These are phyloP conservation scores for Tuber aestivum DNA, from an alignment of 495 filamentous ascomycete genomes.

Conservation along the genomic window DNA sequence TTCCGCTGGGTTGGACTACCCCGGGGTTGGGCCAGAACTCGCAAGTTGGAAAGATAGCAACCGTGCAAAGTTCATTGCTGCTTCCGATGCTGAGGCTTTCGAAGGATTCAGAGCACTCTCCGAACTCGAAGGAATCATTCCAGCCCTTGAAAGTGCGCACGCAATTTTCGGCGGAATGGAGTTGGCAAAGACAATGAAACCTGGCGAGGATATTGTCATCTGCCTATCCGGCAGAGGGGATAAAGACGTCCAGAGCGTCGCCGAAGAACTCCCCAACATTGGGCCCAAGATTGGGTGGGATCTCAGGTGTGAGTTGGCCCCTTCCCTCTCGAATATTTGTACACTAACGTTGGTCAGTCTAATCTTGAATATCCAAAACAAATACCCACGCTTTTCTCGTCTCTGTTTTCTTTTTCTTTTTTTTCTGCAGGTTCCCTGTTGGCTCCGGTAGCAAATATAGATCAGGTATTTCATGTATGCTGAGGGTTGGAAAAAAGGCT, in stretches of 20 bases:
- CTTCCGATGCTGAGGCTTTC: constrained; percentile 88
- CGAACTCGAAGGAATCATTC: constrained; percentile 92
- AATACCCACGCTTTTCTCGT: background rate
- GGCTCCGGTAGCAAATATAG: background rate
- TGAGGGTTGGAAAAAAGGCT: background rate
- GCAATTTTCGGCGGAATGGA: constrained; percentile 84
- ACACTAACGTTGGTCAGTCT: background rate
- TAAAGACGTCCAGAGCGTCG: constrained; percentile 97
- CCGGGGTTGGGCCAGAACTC: constrained; percentile 90
- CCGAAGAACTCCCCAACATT: constrained; percentile 81
- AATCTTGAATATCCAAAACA: background rate
- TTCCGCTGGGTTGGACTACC: constrained; percentile 96
- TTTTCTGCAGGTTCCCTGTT: background rate
- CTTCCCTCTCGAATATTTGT: background rate
- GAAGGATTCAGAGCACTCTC: constrained; percentile 76
- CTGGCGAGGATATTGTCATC: constrained; percentile 87
- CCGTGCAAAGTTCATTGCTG: constrained; percentile 81
- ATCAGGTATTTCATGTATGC: background rate
- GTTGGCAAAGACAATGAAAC: constrained; percentile 83
- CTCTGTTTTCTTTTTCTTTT: background rate
- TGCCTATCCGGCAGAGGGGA: constrained; percentile 89
- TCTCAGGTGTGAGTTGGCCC: constrained; percentile 54
- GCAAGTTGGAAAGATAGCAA: constrained; percentile 83
- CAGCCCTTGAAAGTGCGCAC: constrained; percentile 88
- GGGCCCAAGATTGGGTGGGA: constrained; percentile 96